Evolutionary conservation across 495 filamentous ascomycete genomes (phyloP).

Genomic region (Mycothermus thermophilus): DNA sequence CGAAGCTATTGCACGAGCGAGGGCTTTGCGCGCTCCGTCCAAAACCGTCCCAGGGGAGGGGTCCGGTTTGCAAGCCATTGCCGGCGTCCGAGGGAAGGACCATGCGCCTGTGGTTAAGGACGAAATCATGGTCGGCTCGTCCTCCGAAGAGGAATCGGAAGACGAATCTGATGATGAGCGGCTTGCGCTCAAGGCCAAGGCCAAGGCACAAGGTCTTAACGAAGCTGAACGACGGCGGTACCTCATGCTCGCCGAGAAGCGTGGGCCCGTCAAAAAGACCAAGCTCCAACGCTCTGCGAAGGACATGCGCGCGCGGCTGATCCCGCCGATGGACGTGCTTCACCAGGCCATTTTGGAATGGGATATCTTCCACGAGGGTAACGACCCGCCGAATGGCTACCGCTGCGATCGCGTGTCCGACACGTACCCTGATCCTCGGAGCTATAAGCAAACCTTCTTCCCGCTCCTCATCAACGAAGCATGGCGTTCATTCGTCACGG

Average conservation of each 20-base stretch:
- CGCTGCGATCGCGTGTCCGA: constrained; percentile 63
- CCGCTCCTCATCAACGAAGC: constrained; percentile 86
- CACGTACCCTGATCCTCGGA: constrained; percentile 54
- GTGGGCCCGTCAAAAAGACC: constrained; percentile 66
- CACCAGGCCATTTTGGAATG: constrained; percentile 79
- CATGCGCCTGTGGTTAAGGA: constrained; percentile 43
- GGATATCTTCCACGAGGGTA: constrained; percentile 81
- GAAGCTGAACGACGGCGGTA: constrained; percentile 40
- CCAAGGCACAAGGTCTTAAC: constrained; percentile 23
- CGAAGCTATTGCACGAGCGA: constrained; percentile 50
- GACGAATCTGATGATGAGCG: constrained; percentile 39
- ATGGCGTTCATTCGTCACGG: constrained; percentile 85
- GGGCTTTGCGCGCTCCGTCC: constrained; percentile 41
- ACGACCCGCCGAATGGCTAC: constrained; percentile 62
- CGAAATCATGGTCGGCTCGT: constrained; percentile 84
- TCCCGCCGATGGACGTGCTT: constrained; percentile 73
- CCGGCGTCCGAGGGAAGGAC: constrained; percentile 67
- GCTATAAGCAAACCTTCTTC: constrained; percentile 81
- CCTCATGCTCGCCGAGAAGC: constrained; percentile 31
- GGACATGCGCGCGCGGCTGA: constrained; percentile 84
- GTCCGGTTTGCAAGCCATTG: constrained; percentile 58
- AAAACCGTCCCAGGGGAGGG: constrained; percentile 56
- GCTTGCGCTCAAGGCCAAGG: constrained; percentile 33
- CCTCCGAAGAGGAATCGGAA: constrained; percentile 57
- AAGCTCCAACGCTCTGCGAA: constrained; percentile 64